Evolutionary conservation across 1,284 basidiomycete species (phyloP).

Genomic region (Ustilago tritici): DNA sequence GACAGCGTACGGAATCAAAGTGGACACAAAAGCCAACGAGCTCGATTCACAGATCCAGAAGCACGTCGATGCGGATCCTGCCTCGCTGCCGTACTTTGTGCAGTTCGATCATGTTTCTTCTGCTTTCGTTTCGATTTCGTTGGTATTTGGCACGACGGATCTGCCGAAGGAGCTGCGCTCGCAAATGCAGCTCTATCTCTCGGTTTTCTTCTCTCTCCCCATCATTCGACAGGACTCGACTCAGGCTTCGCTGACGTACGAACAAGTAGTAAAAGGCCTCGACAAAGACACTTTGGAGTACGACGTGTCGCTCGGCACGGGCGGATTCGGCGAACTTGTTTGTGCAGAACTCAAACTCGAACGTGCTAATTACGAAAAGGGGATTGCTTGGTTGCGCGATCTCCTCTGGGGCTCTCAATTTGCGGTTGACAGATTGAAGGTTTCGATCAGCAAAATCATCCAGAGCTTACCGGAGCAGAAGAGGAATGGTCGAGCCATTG

Average conservation of each 20-base stretch:
- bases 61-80: constrained; percentile 80
- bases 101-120: constrained; percentile 84
- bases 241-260: constrained; percentile 76
- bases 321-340: constrained; percentile 79
- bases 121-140: constrained; percentile 81
- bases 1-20: constrained; percentile 30
- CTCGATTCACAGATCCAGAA: constrained; percentile 72
- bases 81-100: constrained; percentile 84
- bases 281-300: constrained; percentile 93
- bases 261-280: constrained; percentile 89
- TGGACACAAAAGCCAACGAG: constrained; percentile 52
- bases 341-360: constrained; percentile 81
- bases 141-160: constrained; percentile 76
- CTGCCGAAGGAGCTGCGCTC: constrained; percentile 61
- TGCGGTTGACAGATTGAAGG: constrained; percentile 85
- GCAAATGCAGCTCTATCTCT: constrained; percentile 85
- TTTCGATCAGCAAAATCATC: constrained; percentile 87
- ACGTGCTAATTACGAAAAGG: constrained; percentile 81
- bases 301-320: constrained; percentile 79
- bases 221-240: constrained; percentile 80
- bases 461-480: constrained; percentile 94
- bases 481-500: constrained; percentile 85
- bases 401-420: constrained; percentile 86
- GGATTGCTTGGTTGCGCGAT: constrained; percentile 89
- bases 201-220: constrained; percentile 89